Evolutionary conservation across 192 early-diverging fungal genomes (phyloP), one percentile per base, ranked within the genome.

Genomic region (Phlyctochytrium bullatum): DNA sequence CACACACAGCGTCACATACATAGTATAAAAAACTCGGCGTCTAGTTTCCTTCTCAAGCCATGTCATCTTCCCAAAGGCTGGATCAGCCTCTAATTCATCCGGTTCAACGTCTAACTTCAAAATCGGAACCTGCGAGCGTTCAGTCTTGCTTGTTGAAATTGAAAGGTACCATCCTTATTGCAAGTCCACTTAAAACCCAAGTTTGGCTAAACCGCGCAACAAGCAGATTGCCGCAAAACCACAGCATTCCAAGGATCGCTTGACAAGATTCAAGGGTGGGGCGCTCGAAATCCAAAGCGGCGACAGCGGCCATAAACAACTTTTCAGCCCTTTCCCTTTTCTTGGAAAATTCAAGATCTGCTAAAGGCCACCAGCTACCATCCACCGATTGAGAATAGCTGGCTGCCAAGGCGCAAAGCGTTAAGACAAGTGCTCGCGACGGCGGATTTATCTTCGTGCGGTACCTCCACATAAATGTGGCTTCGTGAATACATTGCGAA

Each of bases 1-100:
- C n/a, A n/a, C n/a, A n/a, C n/a, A n/a, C n/a, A n/a, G n/a, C 12
- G 10, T 10, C 6, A 28, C 16, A 57, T 24, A 25, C 27, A 14
- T 57, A 20, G 27, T 28, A 27, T 57, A 25, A 25, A 14, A 57
- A 10, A 57, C 54, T 10, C 54, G 16, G 12, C 54, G 12, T 6
- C 54, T 14, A 6, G 54, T 57, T 28, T 57, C 54, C 25, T 57
- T 57, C 6, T 57, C 54, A 14, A 57, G 27, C 54, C 54, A 57
- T 10, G 54, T 57, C 54, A 10, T 20, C 54, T 25, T 57, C 54
- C 27, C 25, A 10, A 6, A 6, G 20, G 54, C 10, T 25, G 14
- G 20, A 10, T 57, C 54, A 10, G 10, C 14, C 54, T 57, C 54
- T 6, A 57, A 25, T 24, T 25, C 27, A 28, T 57, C 54, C 12